Evolutionary conservation across 2,329 filamentous ascomycete species (phyloP), one percentile per base, ranked within the genome.

Genomic region (Pseudophaeomoniella oleicola): DNA sequence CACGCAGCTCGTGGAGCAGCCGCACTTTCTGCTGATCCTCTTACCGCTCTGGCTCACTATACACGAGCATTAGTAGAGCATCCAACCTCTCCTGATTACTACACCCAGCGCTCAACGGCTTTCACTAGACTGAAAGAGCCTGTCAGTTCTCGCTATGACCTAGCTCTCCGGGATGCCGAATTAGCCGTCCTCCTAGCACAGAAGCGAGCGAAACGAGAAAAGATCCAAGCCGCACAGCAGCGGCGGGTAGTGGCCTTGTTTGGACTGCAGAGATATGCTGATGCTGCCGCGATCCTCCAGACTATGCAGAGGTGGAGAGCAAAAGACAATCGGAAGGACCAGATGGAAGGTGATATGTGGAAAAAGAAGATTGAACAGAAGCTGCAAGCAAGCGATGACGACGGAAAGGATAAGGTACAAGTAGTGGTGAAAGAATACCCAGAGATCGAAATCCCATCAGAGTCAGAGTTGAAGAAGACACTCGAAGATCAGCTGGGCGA

Each of bases 161-260:
- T 71, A 15, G 81, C 85, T 1, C 70, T 90, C 32, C 64, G 62
- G 29, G 81, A 87, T 56, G 76, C 79, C 27, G 74, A 85, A 43
- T 66, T 68, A 34, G 81, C 77, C 2, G 69, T 81, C 37, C 59
- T 69, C 27, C 59, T 69, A 3, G 79, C 78, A 2, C 63, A 62
- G 16, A 67, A 78, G 43, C 79, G 88, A 30, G 81, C 72, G 19
- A 81, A 78, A 49, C 75, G 81, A 35, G 75, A 84, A 44, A 69
- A 81, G 18, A 84, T 94, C 55, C 68, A 77, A 32, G 73, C 84
- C n/a, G 79, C 83, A 2, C 84, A 94, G 50, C 74, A 90, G 49
- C 75, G 87, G 46, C 75, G 88, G 27, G 81, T 75, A 4, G 73
- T 93, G 10, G 71, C 80, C 9, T 66, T 88, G 16, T 81, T 75